Conservation (phyloP, 768 basidiomycete species). For the Leccinum ochraceum region DNA sequence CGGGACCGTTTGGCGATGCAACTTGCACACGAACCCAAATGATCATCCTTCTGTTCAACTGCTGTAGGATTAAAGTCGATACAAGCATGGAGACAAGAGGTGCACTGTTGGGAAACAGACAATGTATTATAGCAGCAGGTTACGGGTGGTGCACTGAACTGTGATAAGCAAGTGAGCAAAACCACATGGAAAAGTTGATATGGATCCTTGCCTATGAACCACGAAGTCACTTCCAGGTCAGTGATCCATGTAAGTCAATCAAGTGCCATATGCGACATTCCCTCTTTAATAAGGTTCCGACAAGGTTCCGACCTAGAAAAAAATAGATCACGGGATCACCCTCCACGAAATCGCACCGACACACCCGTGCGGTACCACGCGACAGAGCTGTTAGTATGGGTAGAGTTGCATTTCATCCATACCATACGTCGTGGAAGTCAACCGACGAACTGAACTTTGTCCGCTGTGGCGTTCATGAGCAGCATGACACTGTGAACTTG, state of each 20-base stretch:
- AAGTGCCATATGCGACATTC: neutral
- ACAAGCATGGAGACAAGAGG: neutral
- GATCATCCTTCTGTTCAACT: neutral
- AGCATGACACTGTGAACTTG: neutral
- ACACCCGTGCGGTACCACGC: constrained; percentile 1
- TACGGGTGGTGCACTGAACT: constrained; percentile 1
- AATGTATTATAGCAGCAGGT: neutral
- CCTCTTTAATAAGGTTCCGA: neutral
- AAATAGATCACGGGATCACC: neutral
- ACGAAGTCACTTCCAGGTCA: constrained; percentile 1
- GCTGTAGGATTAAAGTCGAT: neutral
- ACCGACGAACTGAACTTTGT: neutral
- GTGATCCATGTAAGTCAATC: neutral
- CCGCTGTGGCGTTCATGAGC: constrained; percentile 2
- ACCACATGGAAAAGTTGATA: neutral
- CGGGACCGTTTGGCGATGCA: neutral
- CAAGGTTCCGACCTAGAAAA: neutral
- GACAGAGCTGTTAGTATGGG: neutral
- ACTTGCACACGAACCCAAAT: constrained; percentile 2
- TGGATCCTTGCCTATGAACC: neutral
- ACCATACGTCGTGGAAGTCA: neutral
- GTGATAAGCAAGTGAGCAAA: neutral
- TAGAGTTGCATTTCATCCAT: neutral
- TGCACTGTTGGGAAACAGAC: neutral
- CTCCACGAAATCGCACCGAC: neutral